A percentile compares a stretch with the other conserved stretches of the same genome.
Evolutionary conservation across 192 early-diverging fungal genomes (phyloP).

Genomic region (Rhizophagus clarus): DNA sequence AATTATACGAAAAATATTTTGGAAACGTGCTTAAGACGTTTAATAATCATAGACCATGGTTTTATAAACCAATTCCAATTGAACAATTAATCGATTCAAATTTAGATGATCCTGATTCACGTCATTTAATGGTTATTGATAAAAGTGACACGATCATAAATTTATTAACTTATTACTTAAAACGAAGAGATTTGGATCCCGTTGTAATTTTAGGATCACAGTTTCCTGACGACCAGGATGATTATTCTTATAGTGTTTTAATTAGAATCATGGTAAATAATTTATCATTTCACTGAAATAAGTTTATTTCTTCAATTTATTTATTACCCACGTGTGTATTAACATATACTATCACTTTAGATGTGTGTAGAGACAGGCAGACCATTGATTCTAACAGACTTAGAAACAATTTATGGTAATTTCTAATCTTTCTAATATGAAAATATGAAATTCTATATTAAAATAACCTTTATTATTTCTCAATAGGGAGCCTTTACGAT

Average conservation of each 20-base stretch:
- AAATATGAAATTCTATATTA: no score
- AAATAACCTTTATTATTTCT: not conserved
- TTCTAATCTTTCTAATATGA: not conserved
- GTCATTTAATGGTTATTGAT: slow-evolving; percentile 30
- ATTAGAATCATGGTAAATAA: slow-evolving; percentile 16
- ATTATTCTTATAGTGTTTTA: slow-evolving; percentile 15
- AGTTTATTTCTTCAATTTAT: no score
- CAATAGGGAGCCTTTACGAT: slow-evolving; percentile 25
- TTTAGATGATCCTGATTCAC: not conserved
- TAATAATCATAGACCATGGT: not conserved
- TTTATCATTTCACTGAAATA: not conserved
- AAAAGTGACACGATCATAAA: slow-evolving; percentile 22
- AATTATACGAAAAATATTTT: slow-evolving; percentile 6
- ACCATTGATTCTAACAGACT: slow-evolving; percentile 24
- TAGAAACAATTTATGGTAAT: slow-evolving; percentile 22
- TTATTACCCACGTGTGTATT: not conserved
- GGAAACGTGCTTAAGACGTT: not conserved
- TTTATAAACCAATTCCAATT: slow-evolving; percentile 10
- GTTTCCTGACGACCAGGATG: slow-evolving; percentile 10
- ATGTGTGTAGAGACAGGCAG: slow-evolving; percentile 33
- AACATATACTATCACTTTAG: not conserved
- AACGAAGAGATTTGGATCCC: not conserved
- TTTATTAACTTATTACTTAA: slow-evolving; percentile 10
- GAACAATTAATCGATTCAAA: slow-evolving; percentile 9
- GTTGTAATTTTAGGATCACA: slow-evolving; percentile 25